Evolutionary conservation across 768 basidiomycete species (phyloP).

Genomic region (Phlebiopsis flavidoalba): DNA sequence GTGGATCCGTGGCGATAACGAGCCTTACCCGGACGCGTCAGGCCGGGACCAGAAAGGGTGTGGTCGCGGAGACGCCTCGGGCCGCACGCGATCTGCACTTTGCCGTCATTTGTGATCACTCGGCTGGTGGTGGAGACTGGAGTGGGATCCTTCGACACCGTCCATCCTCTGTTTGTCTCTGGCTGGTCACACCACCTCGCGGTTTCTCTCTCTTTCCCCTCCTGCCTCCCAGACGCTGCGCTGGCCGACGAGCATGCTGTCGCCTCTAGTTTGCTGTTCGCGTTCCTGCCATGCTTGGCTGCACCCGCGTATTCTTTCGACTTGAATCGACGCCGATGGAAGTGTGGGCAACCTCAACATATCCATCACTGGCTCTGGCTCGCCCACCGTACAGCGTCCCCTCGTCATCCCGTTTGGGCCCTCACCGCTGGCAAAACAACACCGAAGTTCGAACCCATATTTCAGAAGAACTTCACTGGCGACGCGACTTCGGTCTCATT

Average conservation of each 20-base stretch:
- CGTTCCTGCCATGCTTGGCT: conserved; percentile 25
- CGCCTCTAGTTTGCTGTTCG: conserved; percentile 7
- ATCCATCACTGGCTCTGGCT: conserved; percentile 52
- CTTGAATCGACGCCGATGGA: conserved; percentile 47
- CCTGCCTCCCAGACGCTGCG: not conserved
- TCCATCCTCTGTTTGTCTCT: not conserved
- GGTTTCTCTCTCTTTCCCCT: not conserved
- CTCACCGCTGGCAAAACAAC: conserved; percentile 51
- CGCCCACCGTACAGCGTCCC: conserved; percentile 63
- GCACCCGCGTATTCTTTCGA: conserved; percentile 39
- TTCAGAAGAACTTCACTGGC: conserved; percentile 48
- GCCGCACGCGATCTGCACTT: not conserved
- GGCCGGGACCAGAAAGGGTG: not conserved
- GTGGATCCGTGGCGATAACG: not conserved
- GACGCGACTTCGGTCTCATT: conserved; percentile 40
- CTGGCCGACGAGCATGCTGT: conserved; percentile 5
- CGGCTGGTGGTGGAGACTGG: not conserved
- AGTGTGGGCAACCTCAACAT: conserved; percentile 62
- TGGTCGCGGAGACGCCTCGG: not conserved
- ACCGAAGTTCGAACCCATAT: conserved; percentile 59
- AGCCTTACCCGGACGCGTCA: not conserved
- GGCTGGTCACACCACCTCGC: not conserved
- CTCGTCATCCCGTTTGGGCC: conserved; percentile 67
- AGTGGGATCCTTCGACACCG: not conserved
- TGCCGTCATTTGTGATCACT: conserved; percentile 3